Evolutionary conservation across 1,139 yeast species (phyloP).

Genomic region (Sugiyamaella grinbergsii): DNA sequence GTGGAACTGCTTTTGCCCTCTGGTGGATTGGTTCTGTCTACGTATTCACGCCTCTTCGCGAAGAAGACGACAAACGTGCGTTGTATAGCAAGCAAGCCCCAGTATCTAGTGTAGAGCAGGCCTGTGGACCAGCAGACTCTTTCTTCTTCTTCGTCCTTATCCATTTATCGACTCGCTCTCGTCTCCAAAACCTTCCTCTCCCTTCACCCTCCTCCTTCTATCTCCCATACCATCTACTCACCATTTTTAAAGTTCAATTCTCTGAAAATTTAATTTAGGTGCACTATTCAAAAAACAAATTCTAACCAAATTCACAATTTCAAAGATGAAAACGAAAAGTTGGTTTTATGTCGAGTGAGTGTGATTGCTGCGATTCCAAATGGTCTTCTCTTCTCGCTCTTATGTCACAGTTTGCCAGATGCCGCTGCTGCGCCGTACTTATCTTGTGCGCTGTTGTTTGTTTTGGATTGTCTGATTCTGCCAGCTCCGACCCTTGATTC

Average conservation of each 20-base stretch:
- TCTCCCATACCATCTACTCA: no score
- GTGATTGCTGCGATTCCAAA: not conserved
- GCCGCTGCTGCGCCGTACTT: not conserved
- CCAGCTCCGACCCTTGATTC: not conserved
- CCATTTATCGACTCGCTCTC: not conserved
- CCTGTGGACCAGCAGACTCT: no score
- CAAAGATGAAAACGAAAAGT: not conserved
- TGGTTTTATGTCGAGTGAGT: not conserved
- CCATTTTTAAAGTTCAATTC: slow-evolving; percentile 4
- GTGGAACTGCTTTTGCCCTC: no score
- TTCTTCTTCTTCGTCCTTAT: no score
- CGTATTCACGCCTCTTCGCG: no score
- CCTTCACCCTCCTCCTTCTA: not conserved
- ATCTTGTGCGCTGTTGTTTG: not conserved
- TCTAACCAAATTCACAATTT: not conserved
- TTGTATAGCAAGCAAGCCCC: no score
- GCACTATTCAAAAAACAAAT: not conserved
- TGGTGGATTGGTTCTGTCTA: no score
- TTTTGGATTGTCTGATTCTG: not conserved
- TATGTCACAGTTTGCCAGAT: no score
- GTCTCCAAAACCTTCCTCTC: not conserved
- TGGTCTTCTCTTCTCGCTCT: no score
- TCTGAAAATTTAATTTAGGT: not conserved
- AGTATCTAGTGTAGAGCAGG: no score
- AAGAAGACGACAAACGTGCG: no score